Percentiles rank a stretch among this genome's conserved stretches.
phyloP scores from a whole-genome alignment of 2,329 filamentous ascomycete species.

The Cytospora piceicola region DNA sequence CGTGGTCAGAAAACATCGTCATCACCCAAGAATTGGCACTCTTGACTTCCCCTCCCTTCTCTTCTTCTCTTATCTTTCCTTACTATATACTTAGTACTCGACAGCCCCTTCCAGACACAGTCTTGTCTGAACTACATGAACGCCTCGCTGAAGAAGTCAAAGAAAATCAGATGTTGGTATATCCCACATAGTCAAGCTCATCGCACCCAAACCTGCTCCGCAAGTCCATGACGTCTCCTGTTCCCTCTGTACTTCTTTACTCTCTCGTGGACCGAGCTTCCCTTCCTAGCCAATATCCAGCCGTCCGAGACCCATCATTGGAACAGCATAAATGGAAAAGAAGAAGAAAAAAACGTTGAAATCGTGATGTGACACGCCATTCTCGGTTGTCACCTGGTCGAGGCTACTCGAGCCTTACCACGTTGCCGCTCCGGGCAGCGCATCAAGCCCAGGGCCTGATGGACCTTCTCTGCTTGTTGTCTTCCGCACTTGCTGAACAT shows the following conservation, averaged over 20 bases:
- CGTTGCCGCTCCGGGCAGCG: conserved; percentile 16
- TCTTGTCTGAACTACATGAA: conserved; percentile 22
- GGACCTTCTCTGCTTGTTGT: conserved; percentile 36
- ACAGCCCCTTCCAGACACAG: conserved; percentile 13
- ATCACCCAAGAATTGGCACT: background rate
- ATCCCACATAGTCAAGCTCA: conserved; percentile 11
- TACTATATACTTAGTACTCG: background rate
- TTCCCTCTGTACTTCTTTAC: background rate
- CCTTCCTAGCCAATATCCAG: too few relatives aligned
- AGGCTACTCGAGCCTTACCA: background rate
- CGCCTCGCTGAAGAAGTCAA: conserved; percentile 27
- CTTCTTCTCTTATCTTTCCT: background rate
- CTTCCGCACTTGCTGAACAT: conserved; percentile 50
- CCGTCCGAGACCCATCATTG: background rate
- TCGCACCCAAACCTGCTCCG: background rate
- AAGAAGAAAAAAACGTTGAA: background rate
- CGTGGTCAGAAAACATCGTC: background rate
- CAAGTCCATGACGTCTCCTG: background rate
- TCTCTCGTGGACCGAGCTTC: background rate
- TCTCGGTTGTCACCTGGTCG: background rate
- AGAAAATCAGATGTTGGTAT: conserved; percentile 25
- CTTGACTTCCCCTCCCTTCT: background rate
- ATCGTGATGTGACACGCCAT: background rate
- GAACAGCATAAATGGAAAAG: too few relatives aligned
- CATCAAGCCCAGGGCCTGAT: conserved; percentile 31